Conservation (phyloP, 106 monocot genomes). For the Allium sativum region DNA sequence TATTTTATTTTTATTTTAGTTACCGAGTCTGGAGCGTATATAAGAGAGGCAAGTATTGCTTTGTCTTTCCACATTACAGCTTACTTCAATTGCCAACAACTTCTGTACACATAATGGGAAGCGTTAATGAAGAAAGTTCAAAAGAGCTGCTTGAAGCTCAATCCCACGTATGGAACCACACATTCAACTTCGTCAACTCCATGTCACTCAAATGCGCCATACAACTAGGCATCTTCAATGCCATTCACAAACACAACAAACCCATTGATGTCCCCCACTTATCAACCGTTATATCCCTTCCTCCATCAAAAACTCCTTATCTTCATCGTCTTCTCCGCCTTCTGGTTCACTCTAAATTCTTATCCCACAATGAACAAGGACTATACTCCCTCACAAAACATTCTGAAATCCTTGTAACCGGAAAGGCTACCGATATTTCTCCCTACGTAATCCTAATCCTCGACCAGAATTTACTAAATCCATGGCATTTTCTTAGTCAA, state of each 20-base stretch:
- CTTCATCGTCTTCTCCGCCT: slow-evolving; percentile 11
- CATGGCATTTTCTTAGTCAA: background rate
- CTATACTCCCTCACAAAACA: background rate
- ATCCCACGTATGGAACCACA: slow-evolving; percentile 8
- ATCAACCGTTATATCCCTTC: background rate
- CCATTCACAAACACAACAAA: background rate
- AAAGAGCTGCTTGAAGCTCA: slow-evolving; percentile 6
- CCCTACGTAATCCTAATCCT: background rate
- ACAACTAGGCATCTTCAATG: background rate
- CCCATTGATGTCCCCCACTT: slow-evolving; percentile 10
- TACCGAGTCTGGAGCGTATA: no score
- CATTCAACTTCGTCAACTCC: slow-evolving; percentile 8
- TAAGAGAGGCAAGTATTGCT: no score
- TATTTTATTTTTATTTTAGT: no score
- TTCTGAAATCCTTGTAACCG: slow-evolving; percentile 11
- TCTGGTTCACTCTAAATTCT: slow-evolving; percentile 1
- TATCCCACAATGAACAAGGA: background rate
- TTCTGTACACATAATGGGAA: no score
- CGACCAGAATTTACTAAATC: background rate
- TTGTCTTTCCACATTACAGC: no score
- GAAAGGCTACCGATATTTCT: background rate
- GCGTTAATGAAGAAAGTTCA: background rate
- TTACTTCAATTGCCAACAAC: no score
- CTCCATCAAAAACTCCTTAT: background rate
- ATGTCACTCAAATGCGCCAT: slow-evolving; percentile 6